Evolutionary conservation across 192 early-diverging fungal species (phyloP), one percentile per base, ranked within the genome.

Genomic region (Linderina pennispora): DNA sequence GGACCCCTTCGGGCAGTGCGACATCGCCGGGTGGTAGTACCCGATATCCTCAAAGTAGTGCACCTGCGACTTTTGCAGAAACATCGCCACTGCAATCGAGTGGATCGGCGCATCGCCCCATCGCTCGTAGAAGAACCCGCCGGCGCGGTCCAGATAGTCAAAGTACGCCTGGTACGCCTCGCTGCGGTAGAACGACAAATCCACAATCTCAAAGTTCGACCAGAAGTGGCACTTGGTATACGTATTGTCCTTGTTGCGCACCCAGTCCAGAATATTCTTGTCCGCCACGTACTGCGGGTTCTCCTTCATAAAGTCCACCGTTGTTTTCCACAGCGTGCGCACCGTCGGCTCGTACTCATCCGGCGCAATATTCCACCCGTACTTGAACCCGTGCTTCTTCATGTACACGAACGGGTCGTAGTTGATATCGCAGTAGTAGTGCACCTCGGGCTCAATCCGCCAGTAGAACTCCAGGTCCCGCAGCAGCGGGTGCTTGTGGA

Each of bases 131-230:
- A 55, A 82, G 54, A 80, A 78, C 8, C 75, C 74, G 37, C 79
- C 79, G 24, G 18, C 37, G 4, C 47, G 23, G 44, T 81, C 79
- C 18, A 81, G 53, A 35, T 55, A 45, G 1, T 81, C 43, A 39
- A 80, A 83, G 45, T 48, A 81, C 20, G 46, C 47, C 14, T 47
- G 15, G 38, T 80, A 80, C 5, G 4, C 23, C 15, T 5, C 7
- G 22, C 23, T 26, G 23, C 80, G 42, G 47, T 77, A 81, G 37
- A 88, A 76, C 14, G 75, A 62, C 21, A 86, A 36, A 44, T 78
- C 64, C 11, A 60, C 82, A 55, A 89, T 88, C 56, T 89, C 87
- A 65, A 89, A 89, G 35, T 89, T 89, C 33, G 76, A 76, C 86
- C 86, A 85, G 45, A 77, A 81, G 49, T 84, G 77, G 50, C 76